A percentile compares a stretch with the other conserved stretches of the same genome.
Evolutionary conservation across 2,329 filamentous ascomycete species (phyloP).

Genomic region (Byssothecium circinans): DNA sequence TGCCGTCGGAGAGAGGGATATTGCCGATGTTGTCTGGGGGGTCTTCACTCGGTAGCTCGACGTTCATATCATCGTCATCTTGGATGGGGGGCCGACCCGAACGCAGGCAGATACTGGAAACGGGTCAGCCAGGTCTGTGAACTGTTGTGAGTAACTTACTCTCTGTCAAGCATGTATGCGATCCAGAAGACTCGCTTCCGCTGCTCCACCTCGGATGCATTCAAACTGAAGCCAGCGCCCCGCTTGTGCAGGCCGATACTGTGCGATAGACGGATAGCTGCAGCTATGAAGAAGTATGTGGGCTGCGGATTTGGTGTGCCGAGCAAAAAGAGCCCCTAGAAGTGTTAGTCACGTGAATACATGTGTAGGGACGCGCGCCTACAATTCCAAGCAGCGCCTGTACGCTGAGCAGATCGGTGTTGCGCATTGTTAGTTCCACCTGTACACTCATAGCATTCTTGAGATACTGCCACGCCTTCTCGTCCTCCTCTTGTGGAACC

Average conservation of each 20-base stretch:
- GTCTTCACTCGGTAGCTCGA: slow-evolving; percentile 88
- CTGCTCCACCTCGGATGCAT: slow-evolving; percentile 92
- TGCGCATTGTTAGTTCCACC: slow-evolving; percentile 90
- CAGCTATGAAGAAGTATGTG: slow-evolving; percentile 85
- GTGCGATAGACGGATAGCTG: slow-evolving; percentile 86
- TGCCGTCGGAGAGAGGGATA: slow-evolving; percentile 84
- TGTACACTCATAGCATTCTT: slow-evolving; percentile 97
- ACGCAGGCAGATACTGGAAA: slow-evolving; percentile 63
- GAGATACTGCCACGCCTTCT: slow-evolving; percentile 91
- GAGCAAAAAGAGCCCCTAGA: slow-evolving; percentile 79
- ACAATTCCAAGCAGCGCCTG: slow-evolving; percentile 91
- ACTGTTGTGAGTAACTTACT: slow-evolving; percentile 47
- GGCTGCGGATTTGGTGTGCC: slow-evolving; percentile 97
- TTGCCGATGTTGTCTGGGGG: slow-evolving; percentile 92
- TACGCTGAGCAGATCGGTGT: slow-evolving; percentile 91
- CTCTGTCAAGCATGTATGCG: slow-evolving; percentile 72
- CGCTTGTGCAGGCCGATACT: slow-evolving; percentile 95
- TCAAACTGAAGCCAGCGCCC: slow-evolving; percentile 89
- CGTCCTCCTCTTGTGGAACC: slow-evolving; percentile 85
- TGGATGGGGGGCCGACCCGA: slow-evolving; percentile 73
- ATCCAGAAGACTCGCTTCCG: slow-evolving; percentile 79
- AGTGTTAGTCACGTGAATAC: slow-evolving; percentile 18
- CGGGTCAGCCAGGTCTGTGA: slow-evolving; percentile 17
- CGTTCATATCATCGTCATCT: slow-evolving; percentile 87
- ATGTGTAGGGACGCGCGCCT: slow-evolving; percentile 19